These are phyloP conservation scores for Sporopachydermia quercuum DNA, from an alignment of 805 yeast species.

Conservation along the genomic window DNA sequence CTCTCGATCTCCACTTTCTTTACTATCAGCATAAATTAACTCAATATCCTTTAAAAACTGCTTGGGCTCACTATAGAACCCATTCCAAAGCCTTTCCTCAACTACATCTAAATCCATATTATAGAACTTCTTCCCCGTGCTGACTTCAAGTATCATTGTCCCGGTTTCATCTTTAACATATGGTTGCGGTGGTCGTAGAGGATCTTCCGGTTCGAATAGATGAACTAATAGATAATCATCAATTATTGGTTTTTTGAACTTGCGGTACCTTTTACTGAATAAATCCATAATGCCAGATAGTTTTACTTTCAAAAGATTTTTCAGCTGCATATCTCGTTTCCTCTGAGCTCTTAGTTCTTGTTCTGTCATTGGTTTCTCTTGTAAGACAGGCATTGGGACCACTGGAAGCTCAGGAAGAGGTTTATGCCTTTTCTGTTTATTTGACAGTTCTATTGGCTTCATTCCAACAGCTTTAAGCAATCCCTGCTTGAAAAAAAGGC, in stretches of 20 bases:
- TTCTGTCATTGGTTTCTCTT: conserved; percentile 22
- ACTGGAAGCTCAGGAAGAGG: conserved; percentile 26
- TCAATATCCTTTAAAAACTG: conserved; percentile 79
- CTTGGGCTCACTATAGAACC: conserved; percentile 82
- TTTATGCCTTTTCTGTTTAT: conserved; percentile 27
- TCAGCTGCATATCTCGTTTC: conserved; percentile 64
- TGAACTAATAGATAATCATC: conserved; percentile 65
- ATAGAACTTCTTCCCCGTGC: conserved; percentile 56
- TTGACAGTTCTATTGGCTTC: conserved; percentile 62
- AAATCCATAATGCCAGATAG: conserved; percentile 80
- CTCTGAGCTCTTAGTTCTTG: conserved; percentile 31
- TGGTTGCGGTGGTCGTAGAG: conserved; percentile 22
- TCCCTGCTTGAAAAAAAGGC: conserved; percentile 35
- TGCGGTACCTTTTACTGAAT: conserved; percentile 71
- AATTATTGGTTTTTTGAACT: conserved; percentile 81
- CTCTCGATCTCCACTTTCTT: conserved; percentile 68
- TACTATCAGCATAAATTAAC: conserved; percentile 68
- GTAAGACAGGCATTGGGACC: conserved; percentile 20
- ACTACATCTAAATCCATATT: conserved; percentile 91
- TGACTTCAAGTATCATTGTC: conserved; percentile 67
- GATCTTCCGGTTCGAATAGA: conserved; percentile 47
- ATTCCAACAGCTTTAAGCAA: conserved; percentile 41
- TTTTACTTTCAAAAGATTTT: conserved; percentile 73
- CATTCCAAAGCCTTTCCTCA: conserved; percentile 95
- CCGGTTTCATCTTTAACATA: conserved; percentile 30